A percentile compares a stretch with the other conserved stretches of the same genome.
These are phyloP conservation scores for Prunus campanulata DNA, from an alignment of 306 rosid species.

Conservation along the genomic window DNA sequence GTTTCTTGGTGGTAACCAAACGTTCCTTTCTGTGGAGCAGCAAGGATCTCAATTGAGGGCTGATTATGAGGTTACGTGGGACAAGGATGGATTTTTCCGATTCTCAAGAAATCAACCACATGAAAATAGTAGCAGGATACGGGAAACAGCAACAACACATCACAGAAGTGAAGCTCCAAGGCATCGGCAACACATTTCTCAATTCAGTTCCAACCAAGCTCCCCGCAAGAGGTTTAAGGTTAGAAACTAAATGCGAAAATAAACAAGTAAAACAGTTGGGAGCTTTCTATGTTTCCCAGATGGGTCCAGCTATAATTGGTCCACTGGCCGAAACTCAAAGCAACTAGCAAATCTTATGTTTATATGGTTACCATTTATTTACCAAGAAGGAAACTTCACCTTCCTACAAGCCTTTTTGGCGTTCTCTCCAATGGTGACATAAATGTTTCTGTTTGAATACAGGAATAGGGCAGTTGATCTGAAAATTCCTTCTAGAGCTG, in stretches of 20 bases:
- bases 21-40: constrained; percentile 43
- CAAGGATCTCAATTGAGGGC: constrained; percentile 78
- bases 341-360: not conserved
- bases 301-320: not conserved
- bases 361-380: not conserved
- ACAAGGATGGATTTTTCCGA: constrained; percentile 60
- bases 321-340: not conserved
- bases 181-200: constrained; percentile 44
- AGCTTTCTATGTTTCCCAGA: not conserved
- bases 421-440: constrained; percentile 15
- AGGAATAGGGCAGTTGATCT: constrained; percentile 36
- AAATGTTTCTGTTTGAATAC: constrained; percentile 27
- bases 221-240: constrained; percentile 89
- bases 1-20: constrained; percentile 13
- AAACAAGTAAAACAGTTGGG: not conserved
- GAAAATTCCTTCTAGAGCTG: too few species aligned
- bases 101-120: constrained; percentile 43
- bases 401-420: too few species aligned
- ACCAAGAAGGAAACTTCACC: not conserved
- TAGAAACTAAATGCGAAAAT: constrained; percentile 3
- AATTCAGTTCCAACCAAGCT: constrained; percentile 52
- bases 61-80: constrained; percentile 84
- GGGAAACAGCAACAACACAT: constrained; percentile 34
- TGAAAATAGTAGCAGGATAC: constrained; percentile 34
- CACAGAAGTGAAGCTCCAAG: constrained; percentile 72